phyloP scores from a whole-genome alignment of 2,329 filamentous ascomycete species.

The Nemania sp. region DNA sequence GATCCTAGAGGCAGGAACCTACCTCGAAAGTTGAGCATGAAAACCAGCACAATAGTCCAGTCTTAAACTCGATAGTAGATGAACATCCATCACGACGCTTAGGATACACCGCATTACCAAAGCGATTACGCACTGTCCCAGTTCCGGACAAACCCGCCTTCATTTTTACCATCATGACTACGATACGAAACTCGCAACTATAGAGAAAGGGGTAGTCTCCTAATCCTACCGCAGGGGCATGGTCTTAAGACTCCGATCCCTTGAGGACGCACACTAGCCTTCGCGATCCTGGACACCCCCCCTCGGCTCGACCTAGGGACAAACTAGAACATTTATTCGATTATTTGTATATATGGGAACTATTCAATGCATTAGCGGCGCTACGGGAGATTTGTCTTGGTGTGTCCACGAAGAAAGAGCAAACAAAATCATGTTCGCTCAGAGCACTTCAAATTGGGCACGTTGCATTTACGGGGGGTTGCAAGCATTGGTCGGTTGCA shows the following conservation, averaged over 20 bases:
- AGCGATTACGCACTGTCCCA: not conserved
- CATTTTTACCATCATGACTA: not conserved
- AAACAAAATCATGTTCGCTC: constrained; percentile 31
- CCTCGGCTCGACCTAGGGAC: not conserved
- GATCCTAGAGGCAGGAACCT: not conserved
- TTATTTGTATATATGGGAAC: constrained; percentile 34
- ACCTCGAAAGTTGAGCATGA: not conserved
- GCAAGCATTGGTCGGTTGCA: constrained; percentile 30
- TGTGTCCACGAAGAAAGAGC: constrained; percentile 23
- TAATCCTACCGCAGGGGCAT: constrained; percentile 1
- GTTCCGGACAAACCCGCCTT: not conserved
- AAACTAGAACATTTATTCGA: constrained; percentile 12
- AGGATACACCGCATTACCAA: constrained; percentile 6
- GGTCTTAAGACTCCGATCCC: not conserved
- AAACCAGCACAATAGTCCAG: not conserved
- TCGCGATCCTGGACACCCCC: not conserved
- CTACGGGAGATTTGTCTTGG: constrained; percentile 23
- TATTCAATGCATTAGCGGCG: constrained; percentile 35
- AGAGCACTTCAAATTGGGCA: constrained; percentile 21
- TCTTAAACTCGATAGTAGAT: constrained; percentile 3
- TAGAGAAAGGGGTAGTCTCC: constrained; percentile 5
- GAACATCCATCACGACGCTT: constrained; percentile 6
- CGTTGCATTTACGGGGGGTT: constrained; percentile 36
- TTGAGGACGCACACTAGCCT: not conserved
- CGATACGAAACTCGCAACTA: not conserved